A percentile compares a stretch with the other conserved stretches of the same genome.
Evolutionary conservation across 2,329 filamentous ascomycete species (phyloP).

Genomic region (Metarhizium rileyi): DNA sequence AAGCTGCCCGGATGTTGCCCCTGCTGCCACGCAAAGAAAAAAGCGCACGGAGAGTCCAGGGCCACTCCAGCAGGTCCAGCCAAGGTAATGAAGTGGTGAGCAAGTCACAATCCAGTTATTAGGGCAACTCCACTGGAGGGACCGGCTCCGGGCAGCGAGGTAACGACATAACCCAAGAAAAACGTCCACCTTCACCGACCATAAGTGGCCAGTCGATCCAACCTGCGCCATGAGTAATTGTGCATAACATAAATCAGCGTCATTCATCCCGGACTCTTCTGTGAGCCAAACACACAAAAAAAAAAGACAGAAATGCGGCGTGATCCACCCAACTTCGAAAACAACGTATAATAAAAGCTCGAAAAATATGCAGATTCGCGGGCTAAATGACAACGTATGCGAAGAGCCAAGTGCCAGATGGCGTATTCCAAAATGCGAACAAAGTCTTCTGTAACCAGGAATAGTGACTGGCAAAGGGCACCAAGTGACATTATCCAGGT

Average conservation of each 20-base stretch:
- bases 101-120: slow-evolving; percentile 12
- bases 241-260: slow-evolving; percentile 18
- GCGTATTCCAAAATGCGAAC: slow-evolving; percentile 5
- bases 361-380: slow-evolving; percentile 1
- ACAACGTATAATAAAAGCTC: slow-evolving; percentile 7
- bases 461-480: slow-evolving; percentile 11
- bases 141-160: slow-evolving; percentile 26
- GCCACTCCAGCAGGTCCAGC: slow-evolving; percentile 7
- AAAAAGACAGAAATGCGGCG: background rate
- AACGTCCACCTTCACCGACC: slow-evolving; percentile 4
- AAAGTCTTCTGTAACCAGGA: slow-evolving; percentile 7
- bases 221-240: slow-evolving; percentile 18
- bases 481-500: slow-evolving; percentile 17
- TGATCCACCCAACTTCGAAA: slow-evolving; percentile 16
- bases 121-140: slow-evolving; percentile 18
- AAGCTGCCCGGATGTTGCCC: slow-evolving; percentile 40
- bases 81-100: slow-evolving; percentile 6
- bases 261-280: slow-evolving; percentile 21
- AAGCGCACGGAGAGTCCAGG: slow-evolving; percentile 11
- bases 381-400: slow-evolving; percentile 1
- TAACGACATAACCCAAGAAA: slow-evolving; percentile 13
- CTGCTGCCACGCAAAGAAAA: slow-evolving; percentile 11
- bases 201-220: slow-evolving; percentile 7
- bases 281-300: background rate
- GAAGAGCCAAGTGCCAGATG: slow-evolving; percentile 2